Evolutionary conservation across 1,284 basidiomycete genomes (phyloP), one percentile per base, ranked within the genome.

Genomic region (Ustilago crameri): DNA sequence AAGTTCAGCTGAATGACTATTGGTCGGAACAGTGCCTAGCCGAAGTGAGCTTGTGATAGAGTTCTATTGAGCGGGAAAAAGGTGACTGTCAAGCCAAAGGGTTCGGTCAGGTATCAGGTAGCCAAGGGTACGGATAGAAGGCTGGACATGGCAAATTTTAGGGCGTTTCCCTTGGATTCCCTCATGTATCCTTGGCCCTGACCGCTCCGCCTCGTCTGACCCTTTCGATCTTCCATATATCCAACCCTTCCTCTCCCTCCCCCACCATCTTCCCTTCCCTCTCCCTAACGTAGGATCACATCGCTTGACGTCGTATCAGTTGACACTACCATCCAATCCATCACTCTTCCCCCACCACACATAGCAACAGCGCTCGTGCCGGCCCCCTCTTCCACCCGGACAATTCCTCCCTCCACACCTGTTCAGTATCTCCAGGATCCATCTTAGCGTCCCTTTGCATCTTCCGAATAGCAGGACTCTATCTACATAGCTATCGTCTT

Each of bases 81-180:
- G 30, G 26, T 22, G n/a, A 34, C 32, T 9, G 18, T 30, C 41
- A 18, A 42, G 24, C 15, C 43, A 30, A 30, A 30, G 30, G 30
- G 30, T 30, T 30, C n/a, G n/a, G n/a, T 30, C 30, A 7, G 30
- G 30, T 30, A 5, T 30, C 12, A 30, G 30, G 5, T 30, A 12
- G 30, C 30, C 30, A 30, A 30, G 30, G 30, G n/a, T n/a, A 30
- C 5, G 30, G 30, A 30, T 30, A 30, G 5, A n/a, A 5, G 30
- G 30, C 5, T 30, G 30, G 30, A 30, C 30, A 30, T 30, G 30
- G 12, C 51, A 26, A 56, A 27, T 48, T 66, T 56, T 60, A 66
- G 63, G 63, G 52, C 52, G 30, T 55, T 43, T 20, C 35, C 54
- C 55, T 45, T n/a, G n/a, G n/a, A 34, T 17, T 43, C 26, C 30